Percentiles rank a stretch among this genome's conserved stretches.
phyloP scores from a whole-genome alignment of 148 eudicot genomes.

The Rhododendron henanense region DNA sequence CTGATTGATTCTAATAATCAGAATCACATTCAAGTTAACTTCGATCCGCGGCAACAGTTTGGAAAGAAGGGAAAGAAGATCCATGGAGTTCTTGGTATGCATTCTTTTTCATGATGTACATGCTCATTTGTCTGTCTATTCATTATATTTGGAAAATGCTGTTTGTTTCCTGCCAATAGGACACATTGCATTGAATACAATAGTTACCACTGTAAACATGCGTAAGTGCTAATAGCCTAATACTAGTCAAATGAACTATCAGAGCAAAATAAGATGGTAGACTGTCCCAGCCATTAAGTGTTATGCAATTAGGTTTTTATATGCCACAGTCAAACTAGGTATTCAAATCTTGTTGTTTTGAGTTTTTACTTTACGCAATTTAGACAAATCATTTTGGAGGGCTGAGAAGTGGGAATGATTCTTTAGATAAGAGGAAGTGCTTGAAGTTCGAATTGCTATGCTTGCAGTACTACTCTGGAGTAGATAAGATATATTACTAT shows the following conservation, averaged over 20 bases:
- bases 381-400: background rate
- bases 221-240: background rate
- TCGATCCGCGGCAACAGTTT: constrained; percentile 31
- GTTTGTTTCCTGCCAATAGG: background rate
- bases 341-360: background rate
- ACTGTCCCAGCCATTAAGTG: background rate
- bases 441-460: background rate
- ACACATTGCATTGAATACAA: background rate
- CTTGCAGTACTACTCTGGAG: background rate
- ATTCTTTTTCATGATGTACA: background rate
- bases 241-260: background rate
- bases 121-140: background rate
- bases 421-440: background rate
- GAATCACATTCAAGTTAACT: constrained; percentile 22
- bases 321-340: background rate
- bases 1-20: constrained; percentile 34
- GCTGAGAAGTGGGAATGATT: background rate
- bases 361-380: background rate
- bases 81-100: constrained; percentile 30
- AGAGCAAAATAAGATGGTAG: background rate
- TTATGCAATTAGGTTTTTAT: background rate
- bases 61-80: constrained; percentile 18
- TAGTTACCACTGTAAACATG: background rate
- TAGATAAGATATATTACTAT: background rate
- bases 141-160: background rate